A percentile compares a stretch with the other conserved stretches of the same genome.
These are phyloP conservation scores for Salix dunnii DNA, from an alignment of 345 rosid genomes.

Conservation along the genomic window DNA sequence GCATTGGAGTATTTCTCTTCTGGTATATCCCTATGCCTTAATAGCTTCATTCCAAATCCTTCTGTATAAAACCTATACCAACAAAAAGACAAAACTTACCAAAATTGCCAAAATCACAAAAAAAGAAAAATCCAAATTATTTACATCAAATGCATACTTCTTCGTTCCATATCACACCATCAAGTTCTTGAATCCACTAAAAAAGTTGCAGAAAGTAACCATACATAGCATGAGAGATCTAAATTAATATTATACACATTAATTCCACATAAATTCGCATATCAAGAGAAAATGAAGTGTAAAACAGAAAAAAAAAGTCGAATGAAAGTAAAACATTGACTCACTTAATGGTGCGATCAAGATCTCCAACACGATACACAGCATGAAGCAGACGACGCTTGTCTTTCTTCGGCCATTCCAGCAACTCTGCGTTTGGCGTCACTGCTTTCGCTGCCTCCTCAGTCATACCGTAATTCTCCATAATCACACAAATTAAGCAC, in stretches of 20 bases:
- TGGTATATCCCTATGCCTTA: too few relatives aligned
- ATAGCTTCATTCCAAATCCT: too few relatives aligned
- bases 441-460: slow-evolving; percentile 48
- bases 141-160: too few relatives aligned
- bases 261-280: not conserved
- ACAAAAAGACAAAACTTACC: too few relatives aligned
- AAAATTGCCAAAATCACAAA: too few relatives aligned
- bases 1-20: too few relatives aligned
- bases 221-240: not conserved
- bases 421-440: slow-evolving; percentile 46
- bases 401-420: slow-evolving; percentile 91
- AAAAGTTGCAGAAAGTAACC: not conserved
- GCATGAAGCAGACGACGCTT: slow-evolving; percentile 82
- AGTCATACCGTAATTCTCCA: not conserved
- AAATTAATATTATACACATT: not conserved
- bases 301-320: not conserved
- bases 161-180: too few relatives aligned
- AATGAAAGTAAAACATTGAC: not conserved
- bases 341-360: slow-evolving; percentile 82
- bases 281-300: too few relatives aligned
- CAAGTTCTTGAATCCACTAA: too few relatives aligned
- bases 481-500: too few relatives aligned
- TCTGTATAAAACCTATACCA: too few relatives aligned
- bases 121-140: too few relatives aligned
- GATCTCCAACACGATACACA: slow-evolving; percentile 89